These are phyloP conservation scores for Larix kaempferi DNA, from an alignment of 75 land plant species.

Conservation along the genomic window DNA sequence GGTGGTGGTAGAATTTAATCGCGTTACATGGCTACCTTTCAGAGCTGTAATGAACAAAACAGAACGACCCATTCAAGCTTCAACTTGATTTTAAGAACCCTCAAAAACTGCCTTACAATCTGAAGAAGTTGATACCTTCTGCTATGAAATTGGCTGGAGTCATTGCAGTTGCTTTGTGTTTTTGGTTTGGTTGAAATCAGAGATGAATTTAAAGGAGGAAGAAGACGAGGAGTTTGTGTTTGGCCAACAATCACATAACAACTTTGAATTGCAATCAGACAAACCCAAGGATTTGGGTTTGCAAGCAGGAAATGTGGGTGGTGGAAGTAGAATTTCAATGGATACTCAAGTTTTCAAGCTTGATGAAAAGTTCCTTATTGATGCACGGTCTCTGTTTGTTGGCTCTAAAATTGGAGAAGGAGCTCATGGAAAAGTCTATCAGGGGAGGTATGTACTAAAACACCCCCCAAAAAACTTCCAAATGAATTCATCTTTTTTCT, in stretches of 20 bases:
- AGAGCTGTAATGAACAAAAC: too few relatives aligned
- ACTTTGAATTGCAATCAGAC: neutral
- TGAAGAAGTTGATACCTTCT: neutral
- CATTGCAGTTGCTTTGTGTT: neutral
- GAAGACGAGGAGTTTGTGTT: neutral
- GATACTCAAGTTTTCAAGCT: neutral
- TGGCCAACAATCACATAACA: neutral
- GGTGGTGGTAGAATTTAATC: too few relatives aligned
- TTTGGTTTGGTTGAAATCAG: neutral
- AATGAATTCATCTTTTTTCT: too few relatives aligned
- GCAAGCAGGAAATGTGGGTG: neutral
- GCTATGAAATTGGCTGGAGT: neutral
- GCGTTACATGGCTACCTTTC: too few relatives aligned
- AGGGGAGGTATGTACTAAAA: conserved; percentile 31
- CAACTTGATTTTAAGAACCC: neutral
- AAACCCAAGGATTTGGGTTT: neutral
- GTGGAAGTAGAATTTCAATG: neutral
- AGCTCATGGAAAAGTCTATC: conserved; percentile 49
- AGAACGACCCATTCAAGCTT: neutral
- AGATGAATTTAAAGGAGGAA: neutral
- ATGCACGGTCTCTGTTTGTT: conserved; percentile 32
- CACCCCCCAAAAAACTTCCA: neutral
- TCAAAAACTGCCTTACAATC: neutral
- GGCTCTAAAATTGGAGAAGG: conserved; percentile 47
- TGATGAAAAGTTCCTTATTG: conserved; percentile 26